Base-by-base conservation (phyloP, 805 yeast genomes). In the Starmerella apicola region DNA sequence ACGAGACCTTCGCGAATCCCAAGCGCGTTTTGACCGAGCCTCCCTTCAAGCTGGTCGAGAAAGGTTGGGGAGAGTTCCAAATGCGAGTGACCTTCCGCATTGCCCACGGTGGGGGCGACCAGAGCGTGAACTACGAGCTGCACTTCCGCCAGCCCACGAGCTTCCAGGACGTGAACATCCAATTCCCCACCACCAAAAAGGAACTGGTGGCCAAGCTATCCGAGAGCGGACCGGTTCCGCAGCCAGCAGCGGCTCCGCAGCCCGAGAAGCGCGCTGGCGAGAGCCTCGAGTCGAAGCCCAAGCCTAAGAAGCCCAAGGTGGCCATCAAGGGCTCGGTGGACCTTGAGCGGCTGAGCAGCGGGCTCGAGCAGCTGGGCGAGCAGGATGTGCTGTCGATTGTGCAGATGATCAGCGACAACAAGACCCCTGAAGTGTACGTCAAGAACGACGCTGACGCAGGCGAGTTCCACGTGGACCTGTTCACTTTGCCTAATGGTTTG, bases 1-100 rank as follows among this genome's bases (percentile, higher is more conserved):
- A 88, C 65, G 97, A 96, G 36, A 91, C 97, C 8, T 88, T 88
- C 63, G 75, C 74, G 36, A 85, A 85, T 59, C 97, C 97, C 9
- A 78, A 73, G 48, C 73, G 96, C 58, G 68, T 79, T 10, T 59
- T 84, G 56, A 82, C 81, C 55, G 78, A 77, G 54, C 72, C 81
- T 8, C 98, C 98, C 9, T 88, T 86, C 63, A 72, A 64, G 55
- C 79, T 88, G 42, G 81, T 76, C 54, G 98, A 88, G 60, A 78
- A 83, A 64, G 98, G 98, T 37, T 88, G 98, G 97, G 98, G 97
- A 59, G 97, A 88, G 51, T 88, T 88, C 55, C 95, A 86, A 56
- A 71, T 91, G 57, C 81, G 81, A 28, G 77, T 91, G 45, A 70
- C 81, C 25, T 66, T 86, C 32, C 80, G 80, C 45, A 64, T 81